Conservation (phyloP, 257 asterid genomes). For the Scutellaria minor region DNA sequence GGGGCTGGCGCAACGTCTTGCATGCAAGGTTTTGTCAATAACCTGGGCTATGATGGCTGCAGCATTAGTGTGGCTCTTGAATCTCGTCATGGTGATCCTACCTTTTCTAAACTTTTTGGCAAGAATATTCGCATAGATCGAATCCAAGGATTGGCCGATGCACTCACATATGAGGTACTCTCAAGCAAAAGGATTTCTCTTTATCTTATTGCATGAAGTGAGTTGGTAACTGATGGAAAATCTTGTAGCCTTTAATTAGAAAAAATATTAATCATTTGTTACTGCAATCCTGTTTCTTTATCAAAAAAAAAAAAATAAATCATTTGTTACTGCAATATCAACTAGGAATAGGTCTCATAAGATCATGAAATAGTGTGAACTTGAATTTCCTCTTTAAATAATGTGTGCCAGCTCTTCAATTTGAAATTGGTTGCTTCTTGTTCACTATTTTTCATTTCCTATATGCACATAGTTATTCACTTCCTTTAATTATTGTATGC, state of each 20-base stretch:
- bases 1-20: constrained; percentile 94
- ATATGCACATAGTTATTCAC: constrained; percentile 25
- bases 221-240: neutral
- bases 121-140: constrained; percentile 92
- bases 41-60: constrained; percentile 91
- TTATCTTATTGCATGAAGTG: neutral
- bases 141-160: constrained; percentile 93
- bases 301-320: neutral
- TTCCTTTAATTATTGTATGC: constrained; percentile 41
- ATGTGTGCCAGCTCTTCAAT: constrained; percentile 16
- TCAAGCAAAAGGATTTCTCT: neutral
- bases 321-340: constrained; percentile 1
- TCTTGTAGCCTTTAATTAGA: neutral
- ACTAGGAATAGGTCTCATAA: neutral
- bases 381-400: neutral
- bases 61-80: constrained; percentile 92
- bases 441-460: constrained; percentile 18
- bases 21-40: constrained; percentile 92
- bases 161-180: constrained; percentile 90
- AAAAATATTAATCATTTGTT: neutral
- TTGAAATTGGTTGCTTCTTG: constrained; percentile 11
- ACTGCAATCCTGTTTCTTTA: neutral
- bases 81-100: constrained; percentile 92
- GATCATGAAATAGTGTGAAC: neutral
- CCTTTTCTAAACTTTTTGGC: constrained; percentile 88